Percentiles rank a stretch among this genome's conserved stretches.
These are phyloP conservation scores for Trichosporon asahii DNA, from an alignment of 1,284 basidiomycete genomes.

Conservation along the genomic window DNA sequence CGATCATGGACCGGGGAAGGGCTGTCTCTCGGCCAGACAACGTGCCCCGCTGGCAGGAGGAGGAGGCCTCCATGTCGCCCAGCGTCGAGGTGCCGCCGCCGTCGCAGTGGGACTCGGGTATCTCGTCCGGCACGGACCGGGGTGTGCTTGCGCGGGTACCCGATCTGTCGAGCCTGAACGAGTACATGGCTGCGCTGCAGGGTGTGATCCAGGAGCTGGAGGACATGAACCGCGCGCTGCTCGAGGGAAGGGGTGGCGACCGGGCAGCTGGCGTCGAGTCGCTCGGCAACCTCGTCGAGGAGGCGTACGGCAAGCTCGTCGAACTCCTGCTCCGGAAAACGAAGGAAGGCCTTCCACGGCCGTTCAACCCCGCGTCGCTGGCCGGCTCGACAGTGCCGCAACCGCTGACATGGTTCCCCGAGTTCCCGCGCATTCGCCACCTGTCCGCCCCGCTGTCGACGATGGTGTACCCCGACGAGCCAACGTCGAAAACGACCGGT, in stretches of 20 bases:
- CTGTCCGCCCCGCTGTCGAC: constrained; percentile 25
- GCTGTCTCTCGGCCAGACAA: constrained; percentile 21
- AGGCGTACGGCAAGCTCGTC: constrained; percentile 36
- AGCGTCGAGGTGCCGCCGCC: neutral
- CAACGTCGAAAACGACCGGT: constrained; percentile 32
- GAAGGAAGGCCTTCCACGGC: constrained; percentile 18
- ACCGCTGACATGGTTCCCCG: constrained; percentile 36
- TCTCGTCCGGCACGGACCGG: constrained; percentile 26
- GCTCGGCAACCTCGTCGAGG: constrained; percentile 44
- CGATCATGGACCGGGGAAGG: constrained; percentile 24
- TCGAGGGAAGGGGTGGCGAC: constrained; percentile 42
- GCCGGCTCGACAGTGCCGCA: constrained; percentile 31
- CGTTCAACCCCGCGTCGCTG: constrained; percentile 18
- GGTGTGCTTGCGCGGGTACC: constrained; percentile 39
- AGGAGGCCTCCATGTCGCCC: neutral
- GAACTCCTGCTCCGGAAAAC: constrained; percentile 40
- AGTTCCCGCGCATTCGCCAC: constrained; percentile 31
- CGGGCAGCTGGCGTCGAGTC: constrained; percentile 46
- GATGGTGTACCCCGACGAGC: constrained; percentile 25
- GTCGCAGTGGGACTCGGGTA: constrained; percentile 1
- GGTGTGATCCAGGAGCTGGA: constrained; percentile 46
- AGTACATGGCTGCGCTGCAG: constrained; percentile 45
- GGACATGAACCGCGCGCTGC: constrained; percentile 44
- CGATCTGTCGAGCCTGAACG: constrained; percentile 42
- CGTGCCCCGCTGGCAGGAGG: constrained; percentile 19